phyloP scores from a whole-genome alignment of 352 stramenopile genomes.

The Globisporangium nagaii region DNA sequence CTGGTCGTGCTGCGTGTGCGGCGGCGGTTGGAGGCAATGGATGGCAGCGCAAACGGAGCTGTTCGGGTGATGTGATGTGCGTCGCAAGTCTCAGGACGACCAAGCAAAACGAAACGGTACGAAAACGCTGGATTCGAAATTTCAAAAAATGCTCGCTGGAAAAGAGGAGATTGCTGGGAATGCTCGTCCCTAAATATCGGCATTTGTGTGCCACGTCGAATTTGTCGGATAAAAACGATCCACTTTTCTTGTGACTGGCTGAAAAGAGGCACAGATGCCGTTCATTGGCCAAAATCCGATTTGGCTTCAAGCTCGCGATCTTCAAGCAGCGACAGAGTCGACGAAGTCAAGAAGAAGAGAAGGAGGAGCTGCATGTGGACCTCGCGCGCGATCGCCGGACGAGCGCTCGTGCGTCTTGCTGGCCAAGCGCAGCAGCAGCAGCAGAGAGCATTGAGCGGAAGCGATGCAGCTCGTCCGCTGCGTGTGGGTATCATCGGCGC shows the following conservation, averaged over 20 bases:
- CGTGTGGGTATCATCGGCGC: constrained; percentile 66
- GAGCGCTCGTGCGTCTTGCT: not conserved
- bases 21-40: not conserved
- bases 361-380: constrained; percentile 4
- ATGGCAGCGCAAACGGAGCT: not conserved
- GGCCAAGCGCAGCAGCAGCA: not conserved
- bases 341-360: not conserved
- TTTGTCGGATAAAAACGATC: not conserved
- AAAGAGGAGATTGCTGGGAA: not conserved
- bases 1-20: not conserved
- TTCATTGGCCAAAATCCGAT: not conserved
- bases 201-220: too few relatives aligned
- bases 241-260: not conserved
- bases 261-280: not conserved
- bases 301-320: not conserved
- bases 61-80: not conserved
- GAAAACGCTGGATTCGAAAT: not conserved
- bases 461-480: constrained; percentile 11
- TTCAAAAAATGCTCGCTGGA: too few relatives aligned
- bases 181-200: too few relatives aligned
- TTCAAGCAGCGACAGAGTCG: constrained; percentile 2
- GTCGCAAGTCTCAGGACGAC: not conserved
- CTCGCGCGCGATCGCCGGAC: not conserved
- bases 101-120: not conserved
- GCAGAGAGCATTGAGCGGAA: not conserved